Percentiles rank a stretch among this genome's conserved stretches.
phyloP scores from a whole-genome alignment of 345 rosid species.

The Garcia nutans region DNA sequence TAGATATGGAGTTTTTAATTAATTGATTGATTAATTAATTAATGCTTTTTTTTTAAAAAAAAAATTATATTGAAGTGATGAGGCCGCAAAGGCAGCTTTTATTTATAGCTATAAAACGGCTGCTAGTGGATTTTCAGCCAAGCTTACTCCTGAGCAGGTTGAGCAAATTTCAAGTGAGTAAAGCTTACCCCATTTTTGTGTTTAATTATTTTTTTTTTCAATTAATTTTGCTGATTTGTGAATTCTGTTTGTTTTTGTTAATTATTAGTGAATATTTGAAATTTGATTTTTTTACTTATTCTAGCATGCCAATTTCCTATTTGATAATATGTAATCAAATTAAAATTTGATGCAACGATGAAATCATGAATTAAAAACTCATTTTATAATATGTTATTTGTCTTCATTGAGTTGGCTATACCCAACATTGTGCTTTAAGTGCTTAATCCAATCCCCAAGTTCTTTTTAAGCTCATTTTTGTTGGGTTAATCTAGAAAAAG shows the following conservation, averaged over 20 bases:
- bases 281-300: no score
- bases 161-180: slow-evolving; percentile 60
- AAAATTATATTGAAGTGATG: slow-evolving; percentile 39
- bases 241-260: no score
- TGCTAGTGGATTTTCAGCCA: slow-evolving; percentile 88
- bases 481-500: no score
- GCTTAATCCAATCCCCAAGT: neutral
- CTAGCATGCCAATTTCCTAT: no score
- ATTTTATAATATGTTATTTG: neutral
- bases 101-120: slow-evolving; percentile 75
- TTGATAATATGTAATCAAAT: no score
- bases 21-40: no score
- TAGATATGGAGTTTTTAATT: no score
- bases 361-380: no score
- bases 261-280: no score
- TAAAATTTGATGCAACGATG: no score
- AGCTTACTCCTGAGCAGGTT: slow-evolving; percentile 78
- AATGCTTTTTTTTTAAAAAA: neutral
- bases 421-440: no score
- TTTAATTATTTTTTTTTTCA: neutral
- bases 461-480: no score
- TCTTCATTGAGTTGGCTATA: neutral
- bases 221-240: neutral
- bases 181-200: neutral
- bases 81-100: slow-evolving; percentile 76